phyloP scores from a whole-genome alignment of 1,284 basidiomycete species.

The Trichosporon faecale region DNA sequence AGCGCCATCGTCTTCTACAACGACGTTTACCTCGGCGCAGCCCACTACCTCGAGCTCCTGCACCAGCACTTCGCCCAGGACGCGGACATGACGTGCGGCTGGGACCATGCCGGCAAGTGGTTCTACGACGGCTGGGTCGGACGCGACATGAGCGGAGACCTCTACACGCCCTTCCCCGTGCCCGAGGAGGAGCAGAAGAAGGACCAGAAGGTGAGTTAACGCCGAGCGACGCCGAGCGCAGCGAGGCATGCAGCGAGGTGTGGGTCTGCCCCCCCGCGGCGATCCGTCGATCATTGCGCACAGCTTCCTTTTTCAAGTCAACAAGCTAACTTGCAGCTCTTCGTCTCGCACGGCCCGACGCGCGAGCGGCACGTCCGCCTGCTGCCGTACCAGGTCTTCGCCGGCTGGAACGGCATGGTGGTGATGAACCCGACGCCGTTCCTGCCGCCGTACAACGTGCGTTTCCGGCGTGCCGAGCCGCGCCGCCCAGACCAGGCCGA shows the following conservation, averaged over 20 bases:
- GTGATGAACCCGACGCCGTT: constrained; percentile 49
- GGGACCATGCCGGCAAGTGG: constrained; percentile 53
- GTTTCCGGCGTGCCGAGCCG: constrained; percentile 40
- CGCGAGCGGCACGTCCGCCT: constrained; percentile 39
- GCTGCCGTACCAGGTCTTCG: constrained; percentile 53
- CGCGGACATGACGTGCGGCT: constrained; percentile 53
- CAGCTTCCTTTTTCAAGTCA: no score
- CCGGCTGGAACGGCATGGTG: constrained; percentile 60
- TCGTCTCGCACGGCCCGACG: constrained; percentile 41
- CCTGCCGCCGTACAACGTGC: constrained; percentile 44
- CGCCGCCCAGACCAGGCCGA: constrained; percentile 24
- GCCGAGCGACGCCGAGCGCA: not conserved
- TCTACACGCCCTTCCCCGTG: constrained; percentile 47
- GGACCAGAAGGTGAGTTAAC: constrained; percentile 44
- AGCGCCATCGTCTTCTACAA: constrained; percentile 53
- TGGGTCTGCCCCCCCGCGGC: no score
- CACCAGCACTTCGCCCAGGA: constrained; percentile 51
- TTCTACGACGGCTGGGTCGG: constrained; percentile 56
- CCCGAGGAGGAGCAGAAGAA: constrained; percentile 46
- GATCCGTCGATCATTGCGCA: not conserved
- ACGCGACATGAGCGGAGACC: constrained; percentile 50
- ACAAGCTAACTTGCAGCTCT: constrained; percentile 33
- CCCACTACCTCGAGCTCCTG: constrained; percentile 53
- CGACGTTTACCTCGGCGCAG: constrained; percentile 52
- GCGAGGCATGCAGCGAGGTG: not conserved